Base-by-base conservation (phyloP, 2,329 filamentous ascomycete genomes). In the Nigrospora osmanthi region DNA sequence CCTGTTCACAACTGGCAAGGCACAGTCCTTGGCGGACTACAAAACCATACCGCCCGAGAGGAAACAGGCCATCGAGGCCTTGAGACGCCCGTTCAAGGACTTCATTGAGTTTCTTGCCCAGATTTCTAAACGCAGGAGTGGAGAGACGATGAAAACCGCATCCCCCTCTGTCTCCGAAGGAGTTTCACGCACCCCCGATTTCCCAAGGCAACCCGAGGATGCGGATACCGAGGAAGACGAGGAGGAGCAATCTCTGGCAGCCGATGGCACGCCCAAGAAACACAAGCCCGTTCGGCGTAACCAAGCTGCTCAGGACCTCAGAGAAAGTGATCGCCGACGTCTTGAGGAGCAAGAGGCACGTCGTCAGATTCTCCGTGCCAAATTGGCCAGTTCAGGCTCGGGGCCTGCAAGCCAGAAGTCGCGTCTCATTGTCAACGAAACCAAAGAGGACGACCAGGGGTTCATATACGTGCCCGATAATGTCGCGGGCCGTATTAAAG, bases 401-500 rank as follows among this genome's bases (percentile, higher is more conserved):
- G 69, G 64, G 60, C 41, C 52, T 40, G 54, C 45, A 49, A 72
- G 60, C 58, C 67, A 70, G 50, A 61, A 70, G 51, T 60, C 66
- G 36, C 63, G 71, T 40, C 62, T 87, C 19, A 79, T 85, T 39
- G 76, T 89, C 61, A 89, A 89, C 57, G 74, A 80, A 48, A 73
- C 73, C 28, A 86, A 84, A 56, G 65, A 72, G 16, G 76, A 82
- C 3, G 64, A 76, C 13, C 68, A 85, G 51, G 71, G 72, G 0
- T 70, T 81, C 39, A 76, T 89, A 28, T 83, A 79, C 49, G 65
- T 95, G 42, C 73, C 86, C 52, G 62, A 74, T 0, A 62, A 75
- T 9, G 87, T 91, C 44, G 83, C 78, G 1, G 56, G 55, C 9
- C 70, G 68, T 6, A 86, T 95, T 49, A 91, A 93, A 55, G 71